phyloP scores from a whole-genome alignment of 345 rosid genomes.

The Populus ilicifolia region DNA sequence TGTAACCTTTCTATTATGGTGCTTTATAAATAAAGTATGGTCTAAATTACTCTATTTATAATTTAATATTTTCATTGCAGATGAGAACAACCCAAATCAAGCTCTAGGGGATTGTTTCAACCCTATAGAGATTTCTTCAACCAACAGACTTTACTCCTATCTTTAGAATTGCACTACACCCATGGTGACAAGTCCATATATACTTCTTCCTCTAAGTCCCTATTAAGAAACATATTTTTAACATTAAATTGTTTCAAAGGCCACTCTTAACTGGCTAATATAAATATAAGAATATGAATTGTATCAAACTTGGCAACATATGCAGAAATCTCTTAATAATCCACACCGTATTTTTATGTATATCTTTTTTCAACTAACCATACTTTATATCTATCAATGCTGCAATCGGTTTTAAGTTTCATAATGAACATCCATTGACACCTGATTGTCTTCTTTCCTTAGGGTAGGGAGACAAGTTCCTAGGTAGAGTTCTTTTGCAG shows the following conservation, averaged over 20 bases:
- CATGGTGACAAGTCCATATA: background rate
- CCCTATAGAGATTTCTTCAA: background rate
- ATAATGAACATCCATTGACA: background rate
- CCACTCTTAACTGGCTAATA: background rate
- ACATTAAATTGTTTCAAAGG: background rate
- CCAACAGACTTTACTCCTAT: background rate
- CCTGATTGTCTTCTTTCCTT: background rate
- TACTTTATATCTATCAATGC: background rate
- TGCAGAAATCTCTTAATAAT: background rate
- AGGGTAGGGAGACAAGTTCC: background rate
- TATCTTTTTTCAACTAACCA: background rate
- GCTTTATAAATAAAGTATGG: too few species aligned
- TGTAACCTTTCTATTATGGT: too few species aligned
- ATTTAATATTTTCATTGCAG: too few species aligned
- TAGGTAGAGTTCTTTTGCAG: background rate
- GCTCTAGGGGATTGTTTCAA: background rate
- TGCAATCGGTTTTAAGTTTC: background rate
- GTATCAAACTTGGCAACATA: background rate
- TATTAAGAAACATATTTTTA: background rate
- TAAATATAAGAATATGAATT: background rate
- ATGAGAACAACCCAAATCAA: background rate
- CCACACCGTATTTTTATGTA: background rate
- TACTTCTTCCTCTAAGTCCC: background rate
- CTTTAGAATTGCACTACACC: background rate
- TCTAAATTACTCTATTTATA: too few species aligned